These are phyloP conservation scores for Hirsutella rhossiliensis DNA, from an alignment of 2,329 filamentous ascomycete genomes.

Conservation along the genomic window DNA sequence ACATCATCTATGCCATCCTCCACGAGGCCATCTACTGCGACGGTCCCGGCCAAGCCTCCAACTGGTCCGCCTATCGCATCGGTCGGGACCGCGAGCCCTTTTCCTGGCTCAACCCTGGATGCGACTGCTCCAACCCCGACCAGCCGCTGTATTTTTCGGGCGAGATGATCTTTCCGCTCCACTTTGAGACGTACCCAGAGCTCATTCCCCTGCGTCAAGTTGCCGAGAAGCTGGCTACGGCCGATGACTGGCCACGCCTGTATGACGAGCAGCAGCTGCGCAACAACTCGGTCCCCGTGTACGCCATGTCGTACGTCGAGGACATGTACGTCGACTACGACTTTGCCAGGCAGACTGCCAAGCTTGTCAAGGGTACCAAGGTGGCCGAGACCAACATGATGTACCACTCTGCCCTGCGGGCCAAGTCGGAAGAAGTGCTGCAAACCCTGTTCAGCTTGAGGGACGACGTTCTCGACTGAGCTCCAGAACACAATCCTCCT, in stretches of 20 bases:
- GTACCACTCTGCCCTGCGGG: conserved; percentile 74
- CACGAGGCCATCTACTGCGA: conserved; percentile 85
- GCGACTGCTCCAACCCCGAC: conserved; percentile 11
- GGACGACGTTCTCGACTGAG: conserved; percentile 51
- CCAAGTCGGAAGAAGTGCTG: conserved; percentile 64
- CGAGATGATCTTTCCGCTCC: conserved; percentile 83
- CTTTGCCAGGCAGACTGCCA: conserved; percentile 61
- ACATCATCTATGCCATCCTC: conserved; percentile 72
- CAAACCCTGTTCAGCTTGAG: conserved; percentile 64
- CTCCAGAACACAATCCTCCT: conserved; percentile 21
- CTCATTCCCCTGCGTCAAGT: conserved; percentile 55
- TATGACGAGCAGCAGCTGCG: conserved; percentile 65
- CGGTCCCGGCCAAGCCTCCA: conserved; percentile 46
- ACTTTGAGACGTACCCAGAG: conserved; percentile 72
- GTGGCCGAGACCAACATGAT: conserved; percentile 76
- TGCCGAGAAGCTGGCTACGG: conserved; percentile 58
- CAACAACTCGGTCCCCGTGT: conserved; percentile 73
- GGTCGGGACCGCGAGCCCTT: conserved; percentile 35
- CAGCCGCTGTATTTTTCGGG: conserved; percentile 68
- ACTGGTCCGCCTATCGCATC: conserved; percentile 64
- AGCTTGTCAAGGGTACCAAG: conserved; percentile 62
- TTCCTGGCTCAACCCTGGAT: conserved; percentile 33
- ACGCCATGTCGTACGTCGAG: conserved; percentile 70
- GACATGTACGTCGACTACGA: conserved; percentile 88
- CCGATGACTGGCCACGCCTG: conserved; percentile 59